Base-by-base conservation (phyloP, 768 basidiomycete species). In the Suillus luteus region DNA sequence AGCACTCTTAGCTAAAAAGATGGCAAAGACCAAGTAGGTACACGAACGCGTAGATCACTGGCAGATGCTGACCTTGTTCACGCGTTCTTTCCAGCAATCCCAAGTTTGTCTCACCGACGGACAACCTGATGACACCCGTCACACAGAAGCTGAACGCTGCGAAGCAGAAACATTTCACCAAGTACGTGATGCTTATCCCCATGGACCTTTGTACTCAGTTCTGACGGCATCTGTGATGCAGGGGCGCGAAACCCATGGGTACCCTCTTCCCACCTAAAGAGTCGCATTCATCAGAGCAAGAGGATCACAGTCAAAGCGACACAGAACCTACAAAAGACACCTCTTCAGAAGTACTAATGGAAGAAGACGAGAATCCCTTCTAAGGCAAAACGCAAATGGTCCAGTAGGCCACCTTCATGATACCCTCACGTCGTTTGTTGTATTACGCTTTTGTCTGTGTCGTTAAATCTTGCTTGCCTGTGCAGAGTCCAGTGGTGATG, bases 41-140 rank as follows among this genome's bases (percentile, higher is more conserved):
- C 35, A 48, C 41, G 38, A 37, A 38, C 35, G 40, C 58, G 38
- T 51, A 35, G 15, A 19, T 22, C 44, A 49, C 10, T 52, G 54
- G 14, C 27, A 5, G 41, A 37, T 54, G 52, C 41, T 41, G 40
- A 58, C 41, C 62, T 66, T 44, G 61, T 60, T 64, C 46, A 69
- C 68, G 60, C 43, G 19, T 65, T 44, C 24, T 60, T 17, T 17
- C 37, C 73, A 95, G 94, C 75, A 97, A 97, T 75, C 90, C 93
- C 24, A 86, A 86, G 40, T 94, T 86, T 72, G 81, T 96, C 71
- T 98, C 96, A 19, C 96, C 96, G 2, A 97, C 96, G 10, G 96
- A 99, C 76, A 93, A 91, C 73, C 82, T 99, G 77, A 87, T 98
- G 83, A 96, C 95, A 2, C 96, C 96, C 3, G 88, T 87, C 74